Conservation (phyloP, 1,284 basidiomycete species). For the Hymenochaete sp. region DNA sequence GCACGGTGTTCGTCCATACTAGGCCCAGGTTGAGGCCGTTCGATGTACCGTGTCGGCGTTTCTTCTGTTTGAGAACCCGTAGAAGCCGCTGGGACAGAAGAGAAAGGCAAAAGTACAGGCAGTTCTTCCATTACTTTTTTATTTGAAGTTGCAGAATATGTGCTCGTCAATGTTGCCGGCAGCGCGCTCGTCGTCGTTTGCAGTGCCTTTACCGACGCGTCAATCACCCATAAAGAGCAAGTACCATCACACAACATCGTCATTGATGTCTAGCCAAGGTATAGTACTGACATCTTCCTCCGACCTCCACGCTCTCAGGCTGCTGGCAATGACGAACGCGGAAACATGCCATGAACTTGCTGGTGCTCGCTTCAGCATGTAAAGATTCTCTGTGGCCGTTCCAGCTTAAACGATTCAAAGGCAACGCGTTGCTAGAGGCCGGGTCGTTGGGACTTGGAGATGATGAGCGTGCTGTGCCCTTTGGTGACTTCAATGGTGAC, state of each 20-base stretch:
- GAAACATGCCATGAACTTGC: too few species aligned
- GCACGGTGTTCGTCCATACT: conserved; percentile 66
- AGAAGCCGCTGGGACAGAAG: conserved; percentile 5
- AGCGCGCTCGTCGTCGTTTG: too few species aligned
- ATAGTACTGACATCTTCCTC: too few species aligned
- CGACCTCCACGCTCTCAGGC: too few species aligned
- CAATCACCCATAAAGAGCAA: too few species aligned
- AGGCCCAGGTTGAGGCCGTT: conserved; percentile 58
- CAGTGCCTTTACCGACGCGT: too few species aligned
- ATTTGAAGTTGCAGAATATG: too few species aligned
- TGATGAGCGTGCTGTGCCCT: conserved; percentile 73
- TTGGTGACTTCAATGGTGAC: conserved; percentile 93
- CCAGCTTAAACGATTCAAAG: conserved; percentile 75
- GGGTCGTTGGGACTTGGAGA: conserved; percentile 72
- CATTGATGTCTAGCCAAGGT: too few species aligned
- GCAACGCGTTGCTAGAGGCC: conserved; percentile 75
- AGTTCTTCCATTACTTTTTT: conserved; percentile 8
- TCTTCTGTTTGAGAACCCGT: conserved; percentile 28
- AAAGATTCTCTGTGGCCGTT: conserved; percentile 84
- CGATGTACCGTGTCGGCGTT: conserved; percentile 36
- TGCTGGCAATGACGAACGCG: too few species aligned
- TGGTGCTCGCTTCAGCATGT: too few species aligned
- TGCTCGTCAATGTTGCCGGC: too few species aligned
- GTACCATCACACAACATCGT: too few species aligned
- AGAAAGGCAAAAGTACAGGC: conserved; percentile 15